phyloP scores from a whole-genome alignment of 768 basidiomycete genomes.

The Clitopilus hobsonii region DNA sequence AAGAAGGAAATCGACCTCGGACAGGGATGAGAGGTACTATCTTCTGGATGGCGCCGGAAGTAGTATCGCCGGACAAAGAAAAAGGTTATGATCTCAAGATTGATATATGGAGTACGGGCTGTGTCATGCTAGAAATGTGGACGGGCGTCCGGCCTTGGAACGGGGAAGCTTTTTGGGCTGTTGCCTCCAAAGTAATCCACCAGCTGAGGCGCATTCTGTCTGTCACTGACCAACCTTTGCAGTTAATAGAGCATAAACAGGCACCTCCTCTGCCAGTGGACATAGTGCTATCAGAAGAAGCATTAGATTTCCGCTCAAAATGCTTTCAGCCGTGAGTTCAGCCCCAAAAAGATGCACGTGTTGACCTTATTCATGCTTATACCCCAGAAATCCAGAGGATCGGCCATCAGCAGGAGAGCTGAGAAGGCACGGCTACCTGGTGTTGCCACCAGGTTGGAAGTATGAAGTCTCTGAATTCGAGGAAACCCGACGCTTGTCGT shows the following conservation, averaged over 20 bases:
- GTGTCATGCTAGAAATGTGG: constrained; percentile 95
- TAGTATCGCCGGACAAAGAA: constrained; percentile 54
- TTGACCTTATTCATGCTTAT: constrained; percentile 3
- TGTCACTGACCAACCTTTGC: constrained; percentile 1
- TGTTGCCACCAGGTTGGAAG: constrained; percentile 8
- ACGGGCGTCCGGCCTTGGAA: constrained; percentile 87
- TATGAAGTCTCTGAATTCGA: constrained; percentile 8
- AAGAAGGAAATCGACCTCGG: constrained; percentile 49
- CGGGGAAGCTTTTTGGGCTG: constrained; percentile 64
- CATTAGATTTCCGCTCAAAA: constrained; percentile 65
- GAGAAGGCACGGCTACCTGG: constrained; percentile 13
- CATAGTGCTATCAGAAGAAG: constrained; percentile 54
- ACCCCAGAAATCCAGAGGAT: constrained; percentile 67
- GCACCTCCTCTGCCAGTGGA: constrained; percentile 76
- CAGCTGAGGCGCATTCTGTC: not conserved
- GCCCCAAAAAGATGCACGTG: no score
- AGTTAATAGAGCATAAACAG: constrained; percentile 65
- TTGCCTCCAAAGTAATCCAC: constrained; percentile 19
- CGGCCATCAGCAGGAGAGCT: constrained; percentile 38
- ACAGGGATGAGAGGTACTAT: constrained; percentile 88
- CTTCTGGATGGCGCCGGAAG: constrained; percentile 96
- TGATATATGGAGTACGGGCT: constrained; percentile 95
- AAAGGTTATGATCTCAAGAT: constrained; percentile 90
- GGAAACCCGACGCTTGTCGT: not conserved
- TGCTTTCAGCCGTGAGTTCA: constrained; percentile 74